Evolutionary conservation across 2,329 filamentous ascomycete genomes (phyloP).

Genomic region (Penicillium sp.): DNA sequence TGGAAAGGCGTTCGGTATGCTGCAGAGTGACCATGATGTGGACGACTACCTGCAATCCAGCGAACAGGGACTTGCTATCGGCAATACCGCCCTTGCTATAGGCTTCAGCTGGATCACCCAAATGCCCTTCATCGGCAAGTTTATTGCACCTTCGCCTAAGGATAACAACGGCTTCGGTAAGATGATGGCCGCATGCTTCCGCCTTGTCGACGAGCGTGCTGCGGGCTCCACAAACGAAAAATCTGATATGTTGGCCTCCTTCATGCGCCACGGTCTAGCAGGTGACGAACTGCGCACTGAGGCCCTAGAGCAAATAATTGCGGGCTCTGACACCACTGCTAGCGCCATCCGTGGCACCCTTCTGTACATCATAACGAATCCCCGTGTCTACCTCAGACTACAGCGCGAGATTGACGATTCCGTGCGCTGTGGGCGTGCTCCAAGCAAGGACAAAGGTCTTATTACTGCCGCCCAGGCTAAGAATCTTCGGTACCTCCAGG

Average conservation of each 20-base stretch:
- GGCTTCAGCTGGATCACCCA: constrained; percentile 17
- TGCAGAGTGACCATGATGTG: constrained; percentile 46
- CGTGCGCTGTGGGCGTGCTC: constrained; percentile 2
- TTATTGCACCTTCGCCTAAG: constrained; percentile 19
- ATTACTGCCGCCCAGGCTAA: constrained; percentile 20
- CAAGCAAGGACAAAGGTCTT: constrained; percentile 3
- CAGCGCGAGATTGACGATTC: constrained; percentile 22
- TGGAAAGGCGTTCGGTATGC: constrained; percentile 49
- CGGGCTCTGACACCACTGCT: constrained; percentile 22
- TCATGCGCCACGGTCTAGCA: constrained; percentile 24
- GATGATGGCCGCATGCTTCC: constrained; percentile 21
- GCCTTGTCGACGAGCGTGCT: constrained; percentile 21
- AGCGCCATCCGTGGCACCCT: constrained; percentile 16
- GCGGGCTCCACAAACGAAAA: constrained; percentile 13
- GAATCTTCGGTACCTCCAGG: constrained; percentile 31
- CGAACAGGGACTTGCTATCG: constrained; percentile 27
- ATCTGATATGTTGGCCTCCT: constrained; percentile 31
- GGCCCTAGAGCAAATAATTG: constrained; percentile 19
- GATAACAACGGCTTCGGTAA: constrained; percentile 23
- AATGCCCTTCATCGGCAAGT: constrained; percentile 14
- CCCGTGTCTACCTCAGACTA: constrained; percentile 14
- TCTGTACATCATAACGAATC: constrained; percentile 18
- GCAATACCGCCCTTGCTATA: constrained; percentile 15
- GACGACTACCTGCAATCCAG: constrained; percentile 39
- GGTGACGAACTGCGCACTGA: constrained; percentile 17